A percentile compares a stretch with the other conserved stretches of the same genome.
Evolutionary conservation across 2,329 filamentous ascomycete genomes (phyloP).

Genomic region (Falciphora oryzae): DNA sequence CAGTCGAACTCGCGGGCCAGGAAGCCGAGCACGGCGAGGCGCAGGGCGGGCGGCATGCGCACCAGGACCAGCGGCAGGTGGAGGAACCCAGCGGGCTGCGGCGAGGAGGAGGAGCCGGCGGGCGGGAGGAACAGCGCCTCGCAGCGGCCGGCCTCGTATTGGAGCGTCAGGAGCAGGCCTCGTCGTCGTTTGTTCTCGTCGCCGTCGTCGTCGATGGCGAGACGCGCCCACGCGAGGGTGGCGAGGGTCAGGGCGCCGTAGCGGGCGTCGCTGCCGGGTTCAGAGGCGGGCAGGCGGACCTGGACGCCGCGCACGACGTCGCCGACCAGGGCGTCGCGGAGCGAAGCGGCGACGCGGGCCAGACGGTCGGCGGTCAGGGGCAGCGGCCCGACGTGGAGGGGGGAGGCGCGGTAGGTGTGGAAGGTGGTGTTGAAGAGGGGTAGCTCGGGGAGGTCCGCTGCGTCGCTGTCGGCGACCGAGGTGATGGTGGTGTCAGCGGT

Average conservation of each 20-base stretch:
- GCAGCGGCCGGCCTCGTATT: constrained; percentile 48
- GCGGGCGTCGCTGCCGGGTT: constrained; percentile 1
- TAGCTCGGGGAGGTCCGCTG: constrained; percentile 13
- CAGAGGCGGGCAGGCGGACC: constrained; percentile 32
- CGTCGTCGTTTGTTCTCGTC: constrained; percentile 15
- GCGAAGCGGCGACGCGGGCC: constrained; percentile 36
- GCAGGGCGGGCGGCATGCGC: constrained; percentile 49
- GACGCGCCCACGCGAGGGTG: constrained; percentile 14
- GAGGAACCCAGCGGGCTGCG: constrained; percentile 30
- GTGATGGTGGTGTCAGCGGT: neutral
- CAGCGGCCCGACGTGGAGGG: constrained; percentile 41
- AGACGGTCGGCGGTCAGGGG: constrained; percentile 34
- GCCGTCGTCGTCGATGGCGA: constrained; percentile 9
- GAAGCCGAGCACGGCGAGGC: constrained; percentile 43
- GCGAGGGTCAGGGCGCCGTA: constrained; percentile 6
- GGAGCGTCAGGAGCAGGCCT: constrained; percentile 40
- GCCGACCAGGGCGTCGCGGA: constrained; percentile 51
- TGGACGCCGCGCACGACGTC: constrained; percentile 57
- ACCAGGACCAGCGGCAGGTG: constrained; percentile 47
- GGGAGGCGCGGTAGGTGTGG: constrained; percentile 49
- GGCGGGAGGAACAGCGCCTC: constrained; percentile 35
- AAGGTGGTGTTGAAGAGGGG: constrained; percentile 56
- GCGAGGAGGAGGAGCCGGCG: neutral
- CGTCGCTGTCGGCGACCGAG: neutral
- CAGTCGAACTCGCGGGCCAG: constrained; percentile 50